Evolutionary conservation across 352 stramenopile species (phyloP), one percentile per base, ranked within the genome.

Genomic region (Phytophthora cajani): DNA sequence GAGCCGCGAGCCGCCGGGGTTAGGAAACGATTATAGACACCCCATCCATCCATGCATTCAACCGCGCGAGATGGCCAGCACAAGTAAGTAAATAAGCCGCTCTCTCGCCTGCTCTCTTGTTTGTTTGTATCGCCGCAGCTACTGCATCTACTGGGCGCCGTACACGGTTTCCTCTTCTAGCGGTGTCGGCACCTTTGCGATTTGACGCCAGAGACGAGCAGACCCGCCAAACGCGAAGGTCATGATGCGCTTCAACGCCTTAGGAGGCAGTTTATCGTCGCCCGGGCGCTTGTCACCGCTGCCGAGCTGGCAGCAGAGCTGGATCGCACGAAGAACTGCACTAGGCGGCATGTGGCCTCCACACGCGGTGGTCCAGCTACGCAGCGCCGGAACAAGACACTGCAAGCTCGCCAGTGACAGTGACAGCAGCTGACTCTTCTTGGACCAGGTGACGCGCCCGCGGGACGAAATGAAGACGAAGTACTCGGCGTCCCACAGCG

Each of bases 401-500:
- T 90, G 80, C 50, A 95, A 56, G 36, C 80, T 74, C 1, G 82
- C 79, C 2, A 93, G 71, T 2, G 88, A 81, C 6, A 93, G 74
- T 21, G 71, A 62, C 17, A 97, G 78, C 25, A 97, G 62, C 67
- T 84, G 73, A 47, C 72, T 81, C 77, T 97, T 97, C 60, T 74
- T 82, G 11, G 88, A 69, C 63, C 68, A 81, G 1, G 64, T 82
- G n/a, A 93, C 81, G 0, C 64, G 62, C 0, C 91, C 91, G 16
- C 58, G 44, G 1, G 64, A 61, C 1, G 79, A 73, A 62, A 97
- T 77, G 66, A 83, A 92, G 44, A 94, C 42, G 59, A 97, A 97
- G 46, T 83, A 79, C 52, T 93, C 81, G 42, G 82, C 74, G 66
- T 97, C 91, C 91, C 91, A 97, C 27, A 97, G 64, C 2, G 91